Conservation (phyloP, 768 basidiomycete species). For the Kwoniella newhampshirensis region DNA sequence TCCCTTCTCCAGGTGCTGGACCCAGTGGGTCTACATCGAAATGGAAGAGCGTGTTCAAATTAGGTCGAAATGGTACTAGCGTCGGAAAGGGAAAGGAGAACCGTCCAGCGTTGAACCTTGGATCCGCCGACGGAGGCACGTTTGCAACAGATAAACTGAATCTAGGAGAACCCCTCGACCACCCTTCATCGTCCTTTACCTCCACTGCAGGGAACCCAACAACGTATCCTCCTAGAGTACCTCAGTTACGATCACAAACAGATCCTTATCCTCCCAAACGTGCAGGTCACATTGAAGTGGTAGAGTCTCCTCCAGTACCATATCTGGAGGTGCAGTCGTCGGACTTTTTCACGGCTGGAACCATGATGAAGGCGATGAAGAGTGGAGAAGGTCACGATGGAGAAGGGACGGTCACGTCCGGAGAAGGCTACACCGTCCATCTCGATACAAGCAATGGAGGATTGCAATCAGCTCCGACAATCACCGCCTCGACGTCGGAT, state of each 20-base stretch:
- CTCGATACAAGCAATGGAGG: constrained; percentile 8
- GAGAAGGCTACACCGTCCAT: constrained; percentile 14
- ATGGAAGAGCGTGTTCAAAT: constrained; percentile 36
- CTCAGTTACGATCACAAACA: constrained; percentile 18
- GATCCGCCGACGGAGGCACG: background rate
- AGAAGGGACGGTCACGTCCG: background rate
- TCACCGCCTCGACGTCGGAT: constrained; percentile 11
- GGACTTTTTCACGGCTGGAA: background rate
- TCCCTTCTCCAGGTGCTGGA: constrained; percentile 24
- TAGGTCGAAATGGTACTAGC: constrained; percentile 21
- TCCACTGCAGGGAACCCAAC: no score
- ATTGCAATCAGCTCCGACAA: constrained; percentile 3
- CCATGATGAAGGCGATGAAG: background rate
- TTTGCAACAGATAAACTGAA: background rate
- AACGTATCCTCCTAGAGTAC: constrained; percentile 6
- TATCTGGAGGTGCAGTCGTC: background rate
- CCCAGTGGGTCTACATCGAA: constrained; percentile 16
- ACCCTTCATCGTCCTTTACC: no score
- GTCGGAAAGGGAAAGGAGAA: constrained; percentile 20
- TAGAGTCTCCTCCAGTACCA: background rate
- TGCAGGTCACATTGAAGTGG: constrained; percentile 13
- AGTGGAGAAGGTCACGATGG: background rate
- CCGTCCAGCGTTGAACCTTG: constrained; percentile 2
- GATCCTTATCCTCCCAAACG: constrained; percentile 14
- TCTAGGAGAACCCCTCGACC: background rate